These are phyloP conservation scores for Coprinopsis marcescibilis DNA, from an alignment of 768 basidiomycete genomes.

Conservation along the genomic window DNA sequence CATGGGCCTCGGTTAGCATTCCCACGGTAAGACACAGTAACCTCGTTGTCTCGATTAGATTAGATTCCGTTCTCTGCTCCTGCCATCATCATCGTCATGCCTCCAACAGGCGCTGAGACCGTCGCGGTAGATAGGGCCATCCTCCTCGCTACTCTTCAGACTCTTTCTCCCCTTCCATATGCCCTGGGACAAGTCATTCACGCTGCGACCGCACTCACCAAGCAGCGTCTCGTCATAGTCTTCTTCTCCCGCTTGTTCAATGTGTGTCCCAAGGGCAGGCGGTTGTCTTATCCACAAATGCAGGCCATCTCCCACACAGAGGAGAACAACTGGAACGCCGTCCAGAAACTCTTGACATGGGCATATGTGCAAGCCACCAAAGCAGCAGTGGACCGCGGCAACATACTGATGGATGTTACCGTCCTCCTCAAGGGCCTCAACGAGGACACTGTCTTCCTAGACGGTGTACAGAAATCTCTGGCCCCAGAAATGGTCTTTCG, in stretches of 20 bases:
- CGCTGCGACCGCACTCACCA: conserved; percentile 41
- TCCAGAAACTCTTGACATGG: conserved; percentile 75
- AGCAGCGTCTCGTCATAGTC: conserved; percentile 51
- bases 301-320: conserved; percentile 37
- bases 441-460: conserved; percentile 31
- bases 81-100: background rate
- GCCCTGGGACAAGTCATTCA: conserved; percentile 52
- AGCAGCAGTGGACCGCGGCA: conserved; percentile 60
- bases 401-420: conserved; percentile 70
- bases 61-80: conserved; percentile 13
- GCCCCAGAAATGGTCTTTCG: conserved; percentile 42
- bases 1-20: background rate
- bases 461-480: conserved; percentile 10
- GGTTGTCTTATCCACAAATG: conserved; percentile 15
- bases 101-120: background rate
- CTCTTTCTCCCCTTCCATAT: conserved; percentile 45
- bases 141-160: conserved; percentile 50
- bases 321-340: conserved; percentile 45
- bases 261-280: conserved; percentile 14
- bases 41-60: conserved; percentile 9
- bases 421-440: conserved; percentile 64
- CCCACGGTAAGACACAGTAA: conserved; percentile 5
- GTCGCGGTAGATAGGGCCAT: conserved; percentile 34
- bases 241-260: conserved; percentile 62
- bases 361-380: conserved; percentile 84